Evolutionary conservation across 148 eudicot species (phyloP).

Genomic region (Oxyria digyna): DNA sequence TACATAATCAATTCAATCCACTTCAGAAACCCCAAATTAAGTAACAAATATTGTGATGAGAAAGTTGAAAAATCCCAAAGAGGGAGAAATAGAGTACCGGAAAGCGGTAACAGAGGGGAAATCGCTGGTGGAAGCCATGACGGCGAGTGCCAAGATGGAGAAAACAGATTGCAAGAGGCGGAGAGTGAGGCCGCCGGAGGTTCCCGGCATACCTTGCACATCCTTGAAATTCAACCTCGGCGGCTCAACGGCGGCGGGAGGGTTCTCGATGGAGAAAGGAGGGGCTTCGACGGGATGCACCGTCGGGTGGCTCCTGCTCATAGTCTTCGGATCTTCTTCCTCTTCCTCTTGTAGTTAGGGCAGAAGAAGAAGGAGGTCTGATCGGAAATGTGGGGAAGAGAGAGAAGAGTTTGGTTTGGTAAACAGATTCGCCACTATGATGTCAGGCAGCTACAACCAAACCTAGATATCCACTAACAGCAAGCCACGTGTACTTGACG

Average conservation of each 20-base stretch:
- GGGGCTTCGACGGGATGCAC: constrained; percentile 17
- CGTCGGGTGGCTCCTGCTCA: constrained; percentile 14
- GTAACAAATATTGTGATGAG: background rate
- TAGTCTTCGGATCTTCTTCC: background rate
- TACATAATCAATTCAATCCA: no score
- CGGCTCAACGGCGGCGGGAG: background rate
- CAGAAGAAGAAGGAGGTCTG: background rate
- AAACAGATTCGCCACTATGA: constrained; percentile 2
- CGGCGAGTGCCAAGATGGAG: constrained; percentile 9
- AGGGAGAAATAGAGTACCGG: constrained; percentile 6
- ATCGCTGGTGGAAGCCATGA: constrained; percentile 15
- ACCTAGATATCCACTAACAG: background rate
- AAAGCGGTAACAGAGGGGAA: constrained; percentile 16
- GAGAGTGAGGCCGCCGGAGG: constrained; percentile 12
- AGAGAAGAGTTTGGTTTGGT: background rate
- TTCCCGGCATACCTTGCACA: constrained; percentile 18
- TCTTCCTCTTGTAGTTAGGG: no score
- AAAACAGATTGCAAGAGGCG: constrained; percentile 12
- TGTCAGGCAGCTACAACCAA: background rate
- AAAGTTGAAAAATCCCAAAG: background rate
- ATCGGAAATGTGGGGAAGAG: background rate
- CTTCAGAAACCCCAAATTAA: background rate
- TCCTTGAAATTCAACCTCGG: constrained; percentile 12
- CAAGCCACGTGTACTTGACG: background rate
- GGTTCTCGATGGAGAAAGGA: constrained; percentile 9